phyloP scores from a whole-genome alignment of 495 filamentous ascomycete species.

The Pseudotulostoma volvatum region DNA sequence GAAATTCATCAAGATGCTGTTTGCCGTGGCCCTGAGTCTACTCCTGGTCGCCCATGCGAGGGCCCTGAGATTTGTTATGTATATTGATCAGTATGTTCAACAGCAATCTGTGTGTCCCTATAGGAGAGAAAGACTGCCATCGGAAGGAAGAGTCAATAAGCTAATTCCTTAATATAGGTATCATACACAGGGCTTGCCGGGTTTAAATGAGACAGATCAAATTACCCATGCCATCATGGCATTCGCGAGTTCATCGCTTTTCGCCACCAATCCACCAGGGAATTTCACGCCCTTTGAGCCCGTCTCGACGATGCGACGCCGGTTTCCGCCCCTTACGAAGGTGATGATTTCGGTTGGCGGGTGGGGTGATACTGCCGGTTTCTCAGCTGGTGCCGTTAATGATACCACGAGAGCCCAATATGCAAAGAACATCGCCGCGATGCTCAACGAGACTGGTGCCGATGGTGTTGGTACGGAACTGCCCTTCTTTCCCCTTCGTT shows the following conservation, averaged over 20 bases:
- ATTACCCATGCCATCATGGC: constrained; percentile 47
- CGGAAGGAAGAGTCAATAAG: not conserved
- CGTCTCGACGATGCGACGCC: constrained; percentile 36
- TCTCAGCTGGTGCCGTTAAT: constrained; percentile 39
- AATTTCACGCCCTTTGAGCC: constrained; percentile 43
- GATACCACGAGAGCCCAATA: constrained; percentile 36
- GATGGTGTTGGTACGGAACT: constrained; percentile 33
- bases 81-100: constrained; percentile 22
- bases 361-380: constrained; percentile 54
- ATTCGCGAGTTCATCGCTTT: constrained; percentile 44
- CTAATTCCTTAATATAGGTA: constrained; percentile 10
- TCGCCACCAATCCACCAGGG: constrained; percentile 35
- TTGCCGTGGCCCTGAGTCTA: constrained; percentile 18
- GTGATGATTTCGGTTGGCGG: constrained; percentile 58
- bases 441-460: constrained; percentile 44
- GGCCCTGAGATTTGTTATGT: constrained; percentile 21
- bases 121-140: not conserved
- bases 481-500: not conserved
- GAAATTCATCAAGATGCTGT: too few species aligned
- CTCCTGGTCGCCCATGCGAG: constrained; percentile 18
- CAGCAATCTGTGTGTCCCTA: not conserved
- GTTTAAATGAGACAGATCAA: constrained; percentile 11
- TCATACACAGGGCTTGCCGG: constrained; percentile 16
- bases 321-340: constrained; percentile 42
- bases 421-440: constrained; percentile 45